Base-by-base conservation (phyloP, 352 stramenopile species). In the Phytophthora parvispora region DNA sequence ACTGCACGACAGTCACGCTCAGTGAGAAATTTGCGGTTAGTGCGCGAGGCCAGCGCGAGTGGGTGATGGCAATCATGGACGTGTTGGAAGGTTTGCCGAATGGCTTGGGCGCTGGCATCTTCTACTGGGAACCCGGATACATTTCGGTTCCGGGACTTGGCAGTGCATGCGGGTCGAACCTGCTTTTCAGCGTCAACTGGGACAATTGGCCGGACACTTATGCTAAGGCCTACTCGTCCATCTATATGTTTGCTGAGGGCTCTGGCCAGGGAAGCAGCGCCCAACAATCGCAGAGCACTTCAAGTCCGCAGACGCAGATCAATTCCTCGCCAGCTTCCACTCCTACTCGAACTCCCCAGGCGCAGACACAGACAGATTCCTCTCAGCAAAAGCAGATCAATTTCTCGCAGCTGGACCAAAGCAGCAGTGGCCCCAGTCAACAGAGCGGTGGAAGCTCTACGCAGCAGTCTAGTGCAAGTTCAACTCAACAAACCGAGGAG, bases 101-200 rank as follows among this genome's bases (percentile, higher is more conserved):
- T 7, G 57, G 68, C 15, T 60, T 77, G 0, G 68, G 72, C 4
- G 68, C 72, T 13, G 72, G 72, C 9, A 66, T 80, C 47, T 80
- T 74, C 59, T 80, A 80, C 64, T 80, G 72, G 68, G 72, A 80
- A 54, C 72, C 72, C 10, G 72, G 54, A 1, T 80, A 77, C n/a
- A 65, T 80, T 13, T 61, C 57, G 20, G 60, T 68, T 12, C 58
- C 67, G 15, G 56, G 72, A 6, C 60, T 80, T 15, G 72, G 72
- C 29, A 80, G 72, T 52, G 22, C 64, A 3, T 80, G 72, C 24
- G 64, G 60, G 15, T 75, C 64, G 22, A 73, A 74, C 20, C 51
- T 80, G 4, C 72, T 80, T 32, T 77, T 77, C 45, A 62, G 25
- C n/a, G 72, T 80, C 12, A 72, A 80, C 52, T 77, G 68, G 68